Base-by-base conservation (phyloP, 768 basidiomycete species). In the Mycena haematopus region DNA sequence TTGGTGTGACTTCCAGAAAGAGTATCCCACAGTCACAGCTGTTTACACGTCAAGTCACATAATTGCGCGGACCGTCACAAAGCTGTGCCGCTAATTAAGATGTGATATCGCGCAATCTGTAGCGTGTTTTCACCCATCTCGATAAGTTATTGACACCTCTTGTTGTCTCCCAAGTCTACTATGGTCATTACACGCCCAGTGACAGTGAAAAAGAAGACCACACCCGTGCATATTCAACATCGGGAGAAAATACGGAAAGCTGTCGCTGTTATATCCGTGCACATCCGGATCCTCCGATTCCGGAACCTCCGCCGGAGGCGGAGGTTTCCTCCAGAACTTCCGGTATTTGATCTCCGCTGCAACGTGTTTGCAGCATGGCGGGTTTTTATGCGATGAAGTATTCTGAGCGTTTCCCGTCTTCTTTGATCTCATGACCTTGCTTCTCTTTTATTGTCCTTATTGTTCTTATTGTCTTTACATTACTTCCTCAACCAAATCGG, bases 141-240 rank as follows among this genome's bases (percentile, higher is more conserved):
- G 13, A 47, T 24, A 15, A 15, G 14, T 9, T 47, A 13, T 25
- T n/a, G n/a, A n/a, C n/a, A n/a, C n/a, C n/a, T n/a, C n/a, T n/a
- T n/a, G n/a, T n/a, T n/a, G n/a, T n/a, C n/a, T n/a, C n/a, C n/a
- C n/a, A n/a, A n/a, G n/a, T n/a, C 42, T 10, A 29, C 46, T 3
- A 47, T 47, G 46, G 46, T 47, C 13, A 24, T 7, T 13, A 15
- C 36, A 1, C 25, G 45, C 1, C 56, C 56, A 2, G 7, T 35
- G 6, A 56, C 56, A 46, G 33, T 46, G 56, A 35, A 47, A 22
- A 56, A 56, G 25, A 21, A 21, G 13, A 17, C 21, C 25, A 9
- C 9, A 1, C 56, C 56, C 6, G 24, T 56, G 22, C 56, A 56
- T 47, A 21, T 46, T 24, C 44, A n/a, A 1, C 56, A 56, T n/a